Base-by-base conservation (phyloP, 768 basidiomycete species). In the Amanita pallidorosea region DNA sequence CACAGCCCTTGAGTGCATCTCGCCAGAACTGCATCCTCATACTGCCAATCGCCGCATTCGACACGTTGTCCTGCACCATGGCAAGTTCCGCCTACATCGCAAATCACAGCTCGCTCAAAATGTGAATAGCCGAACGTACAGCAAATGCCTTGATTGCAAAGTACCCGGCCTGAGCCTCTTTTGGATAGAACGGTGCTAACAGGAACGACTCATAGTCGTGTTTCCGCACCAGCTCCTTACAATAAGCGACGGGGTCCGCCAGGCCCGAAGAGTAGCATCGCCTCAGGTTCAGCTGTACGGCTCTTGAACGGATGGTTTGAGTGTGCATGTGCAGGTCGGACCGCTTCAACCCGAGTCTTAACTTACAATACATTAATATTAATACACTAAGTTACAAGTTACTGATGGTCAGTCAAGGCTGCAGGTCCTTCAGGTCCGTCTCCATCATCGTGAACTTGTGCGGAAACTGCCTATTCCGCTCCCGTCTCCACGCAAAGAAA, bases 1-100 rank as follows among this genome's bases (percentile, higher is more conserved):
- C 69, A 18, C 89, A 77, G 43, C 67, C 74, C 58, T 81, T 85
- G 23, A 91, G 60, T 11, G 85, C 81, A 60, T 93, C 88, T 57
- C 80, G 77, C 89, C 89, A 93, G 62, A 91, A 92, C 61, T 90
- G 83, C 70, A 89, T 77, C 56, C 87, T 75, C 75, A 90, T 87
- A 62, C 80, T 79, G n/a, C 88, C 89, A 51, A 92, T 79, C 35
- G 76, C 70, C 33, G 77, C 61, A 53, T 83, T 85, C 15, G 87
- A 86, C 12, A 88, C 84, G 35, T 74, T 70, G 54, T 93, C 90
- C 63, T 83, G 85, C 15, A 89, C 67, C 61, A 70, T 84, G 8
- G 88, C 83, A 49, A 91, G 65, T 62, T 92, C 89, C 49, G 86
- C 77, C 85, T 89, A 61, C 18, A 53, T 49, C 25, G 9, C 18